Evolutionary conservation across 257 asterid genomes (phyloP).

Genomic region (Solanum neorickii): DNA sequence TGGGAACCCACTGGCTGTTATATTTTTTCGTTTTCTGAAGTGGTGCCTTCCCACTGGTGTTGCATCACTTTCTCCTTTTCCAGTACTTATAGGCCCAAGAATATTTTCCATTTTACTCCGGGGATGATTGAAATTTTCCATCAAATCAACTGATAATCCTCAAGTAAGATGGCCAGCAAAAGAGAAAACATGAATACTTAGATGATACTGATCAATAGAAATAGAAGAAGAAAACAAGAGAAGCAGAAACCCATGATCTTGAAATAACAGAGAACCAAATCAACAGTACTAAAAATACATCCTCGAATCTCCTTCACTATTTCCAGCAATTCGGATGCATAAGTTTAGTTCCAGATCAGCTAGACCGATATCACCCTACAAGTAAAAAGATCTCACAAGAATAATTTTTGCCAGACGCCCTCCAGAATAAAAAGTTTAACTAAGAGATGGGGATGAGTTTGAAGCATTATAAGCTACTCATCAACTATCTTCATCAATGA

Average conservation of each 20-base stretch:
- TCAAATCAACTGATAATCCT: background rate
- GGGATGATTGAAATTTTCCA: background rate
- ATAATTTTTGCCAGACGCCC: background rate
- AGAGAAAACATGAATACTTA: no score
- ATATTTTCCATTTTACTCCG: background rate
- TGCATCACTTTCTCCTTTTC: background rate
- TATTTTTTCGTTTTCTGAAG: background rate
- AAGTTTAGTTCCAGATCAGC: background rate
- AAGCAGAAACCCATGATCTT: background rate
- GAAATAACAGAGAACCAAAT: background rate
- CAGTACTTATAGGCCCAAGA: background rate
- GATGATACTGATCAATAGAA: background rate
- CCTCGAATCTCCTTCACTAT: background rate
- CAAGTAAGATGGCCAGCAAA: background rate
- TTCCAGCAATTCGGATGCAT: background rate
- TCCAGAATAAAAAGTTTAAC: background rate
- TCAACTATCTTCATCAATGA: background rate
- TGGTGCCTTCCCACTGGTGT: background rate
- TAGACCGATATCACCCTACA: background rate
- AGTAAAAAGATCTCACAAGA: background rate
- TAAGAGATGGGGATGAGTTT: background rate
- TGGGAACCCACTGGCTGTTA: background rate
- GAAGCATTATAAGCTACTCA: background rate
- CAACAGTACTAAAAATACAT: background rate
- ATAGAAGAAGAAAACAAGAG: background rate